Base-by-base conservation (phyloP, 2,329 filamentous ascomycete genomes). In the Fusarium sp. region DNA sequence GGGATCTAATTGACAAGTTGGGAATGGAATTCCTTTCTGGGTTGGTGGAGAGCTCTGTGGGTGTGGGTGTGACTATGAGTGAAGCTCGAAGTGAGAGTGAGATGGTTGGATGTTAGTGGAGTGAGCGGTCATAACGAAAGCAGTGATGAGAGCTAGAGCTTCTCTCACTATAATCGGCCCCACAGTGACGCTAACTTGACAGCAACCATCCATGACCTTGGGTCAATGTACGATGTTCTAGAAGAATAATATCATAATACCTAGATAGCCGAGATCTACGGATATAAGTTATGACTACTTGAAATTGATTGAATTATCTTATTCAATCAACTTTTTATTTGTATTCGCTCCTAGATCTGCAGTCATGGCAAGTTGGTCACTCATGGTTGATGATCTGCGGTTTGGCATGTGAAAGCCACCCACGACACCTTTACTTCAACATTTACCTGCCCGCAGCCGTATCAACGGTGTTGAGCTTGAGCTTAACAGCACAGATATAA, bases 171-270 rank as follows among this genome's bases (percentile, higher is more conserved):
- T 30, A 57, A 37, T 56, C 45, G 18, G 37, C 45, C 58, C 68
- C 63, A 39, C 57, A 70, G 34, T 70, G 61, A 66, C 62, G 63
- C 70, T 65, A 52, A 58, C 46, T 43, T 55, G 52, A 60, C 67
- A 68, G 34, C 41, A 50, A 55, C 58, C 61, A 59, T 18, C 51
- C 34, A 43, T 56, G 19, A 25, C 13, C 28, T 28, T 16, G 28
- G 9, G 41, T 14, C 12, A 30, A 21, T 16, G n/a, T 34, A 52
- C 41, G 8, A 21, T 37, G n/a, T 30, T 42, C 19, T 52, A 28
- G 12, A 52, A 51, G 37, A 42, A 42, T 25, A 37, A n/a, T 12
- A 37, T 37, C 5, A 37, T 14, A 14, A 13, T 30, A 28, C 11
- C 11, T n/a, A 37, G 34, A 37, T 37, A 37, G 34, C 34, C 34